Evolutionary conservation across 768 basidiomycete species (phyloP).

Genomic region (Tylopilus felleus): DNA sequence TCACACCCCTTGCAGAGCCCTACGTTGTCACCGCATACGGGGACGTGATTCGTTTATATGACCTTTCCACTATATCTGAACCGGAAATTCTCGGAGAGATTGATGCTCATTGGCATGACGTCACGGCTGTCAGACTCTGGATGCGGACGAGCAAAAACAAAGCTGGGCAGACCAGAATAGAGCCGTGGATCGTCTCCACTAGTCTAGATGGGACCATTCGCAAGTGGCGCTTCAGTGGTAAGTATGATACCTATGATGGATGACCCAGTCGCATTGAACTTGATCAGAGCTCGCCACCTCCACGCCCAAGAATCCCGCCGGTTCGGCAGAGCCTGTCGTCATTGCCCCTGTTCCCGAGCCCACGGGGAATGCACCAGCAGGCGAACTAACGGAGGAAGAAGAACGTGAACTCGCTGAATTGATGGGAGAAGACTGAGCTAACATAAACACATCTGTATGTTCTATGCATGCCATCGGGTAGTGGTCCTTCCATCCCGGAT

Average conservation of each 20-base stretch:
- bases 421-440: conserved; percentile 39
- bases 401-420: conserved; percentile 86
- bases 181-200: conserved; percentile 80
- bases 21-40: conserved; percentile 82
- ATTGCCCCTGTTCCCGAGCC: conserved; percentile 29
- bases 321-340: conserved; percentile 15
- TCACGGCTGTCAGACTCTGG: conserved; percentile 76
- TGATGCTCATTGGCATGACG: conserved; percentile 90
- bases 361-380: conserved; percentile 28
- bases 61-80: conserved; percentile 64
- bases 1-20: conserved; percentile 63
- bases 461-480: conserved; percentile 17
- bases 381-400: conserved; percentile 78
- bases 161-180: conserved; percentile 48
- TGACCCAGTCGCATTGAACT: neutral
- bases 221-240: conserved; percentile 76
- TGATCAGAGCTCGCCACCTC: conserved; percentile 27
- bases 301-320: conserved; percentile 19
- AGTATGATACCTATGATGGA: neutral
- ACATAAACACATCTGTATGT: neutral
- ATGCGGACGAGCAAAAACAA: conserved; percentile 44
- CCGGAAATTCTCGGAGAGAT: conserved; percentile 69
- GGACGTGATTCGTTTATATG: conserved; percentile 78
- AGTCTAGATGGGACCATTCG: conserved; percentile 87
- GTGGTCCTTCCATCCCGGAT: conserved; percentile 42